A percentile compares a stretch with the other conserved stretches of the same genome.
phyloP scores from a whole-genome alignment of 495 filamentous ascomycete species.

The Elasticomyces elasticus region DNA sequence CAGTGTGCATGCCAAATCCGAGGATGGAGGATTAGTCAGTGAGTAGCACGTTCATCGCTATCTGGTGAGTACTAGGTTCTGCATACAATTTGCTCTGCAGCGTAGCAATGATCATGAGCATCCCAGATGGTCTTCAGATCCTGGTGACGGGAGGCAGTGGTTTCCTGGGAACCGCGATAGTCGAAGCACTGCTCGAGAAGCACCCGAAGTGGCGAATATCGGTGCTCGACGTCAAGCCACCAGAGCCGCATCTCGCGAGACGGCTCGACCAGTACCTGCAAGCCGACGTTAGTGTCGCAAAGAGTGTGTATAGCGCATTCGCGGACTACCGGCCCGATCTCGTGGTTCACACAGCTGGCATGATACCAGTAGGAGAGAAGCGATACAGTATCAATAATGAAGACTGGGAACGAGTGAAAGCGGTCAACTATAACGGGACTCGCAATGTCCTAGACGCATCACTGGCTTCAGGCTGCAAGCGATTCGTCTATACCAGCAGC shows the following conservation, averaged over 20 bases:
- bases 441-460: conserved; percentile 34
- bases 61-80: no score
- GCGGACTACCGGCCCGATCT: conserved; percentile 22
- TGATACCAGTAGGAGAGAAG: conserved; percentile 19
- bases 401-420: conserved; percentile 25
- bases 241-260: conserved; percentile 3
- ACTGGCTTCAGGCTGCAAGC: conserved; percentile 27
- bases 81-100: background rate
- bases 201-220: conserved; percentile 25
- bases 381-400: conserved; percentile 24
- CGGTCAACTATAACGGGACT: conserved; percentile 39
- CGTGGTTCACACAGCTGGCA: conserved; percentile 32
- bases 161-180: conserved; percentile 31
- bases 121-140: conserved; percentile 11
- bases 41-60: background rate
- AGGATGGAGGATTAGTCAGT: background rate
- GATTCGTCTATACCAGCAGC: conserved; percentile 41
- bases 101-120: background rate
- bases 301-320: conserved; percentile 23
- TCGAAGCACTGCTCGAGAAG: conserved; percentile 21
- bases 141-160: conserved; percentile 34
- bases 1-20: background rate
- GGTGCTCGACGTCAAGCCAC: conserved; percentile 27
- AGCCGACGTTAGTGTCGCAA: conserved; percentile 22
- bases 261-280: conserved; percentile 23